Evolutionary conservation across 495 filamentous ascomycete genomes (phyloP).

Genomic region (Ramalina intermedia): DNA sequence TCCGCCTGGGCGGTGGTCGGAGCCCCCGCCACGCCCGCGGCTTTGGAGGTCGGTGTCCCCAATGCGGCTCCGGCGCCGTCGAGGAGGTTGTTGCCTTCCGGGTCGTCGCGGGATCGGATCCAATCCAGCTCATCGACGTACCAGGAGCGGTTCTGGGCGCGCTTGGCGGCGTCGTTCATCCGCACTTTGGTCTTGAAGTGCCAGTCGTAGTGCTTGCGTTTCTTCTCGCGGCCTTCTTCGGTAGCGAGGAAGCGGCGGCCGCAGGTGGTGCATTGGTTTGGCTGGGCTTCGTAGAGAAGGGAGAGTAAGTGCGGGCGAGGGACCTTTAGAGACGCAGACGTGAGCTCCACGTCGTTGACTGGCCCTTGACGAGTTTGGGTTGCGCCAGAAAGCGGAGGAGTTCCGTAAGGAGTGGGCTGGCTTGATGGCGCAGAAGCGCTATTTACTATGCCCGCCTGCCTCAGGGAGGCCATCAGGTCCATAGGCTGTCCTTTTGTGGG

Average conservation of each 20-base stretch:
- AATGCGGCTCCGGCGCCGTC: slow-evolving; percentile 25
- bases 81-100: slow-evolving; percentile 36
- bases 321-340: slow-evolving; percentile 60
- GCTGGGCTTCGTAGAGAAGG: slow-evolving; percentile 59
- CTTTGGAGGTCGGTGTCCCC: slow-evolving; percentile 13
- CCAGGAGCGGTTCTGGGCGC: slow-evolving; percentile 81
- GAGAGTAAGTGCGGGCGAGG: slow-evolving; percentile 59
- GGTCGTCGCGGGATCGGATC: slow-evolving; percentile 66
- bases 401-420: slow-evolving; percentile 13
- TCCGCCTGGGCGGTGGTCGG: slow-evolving; percentile 33
- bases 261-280: slow-evolving; percentile 80
- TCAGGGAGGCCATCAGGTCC: slow-evolving; percentile 30
- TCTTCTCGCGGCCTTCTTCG: slow-evolving; percentile 65
- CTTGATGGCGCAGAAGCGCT: slow-evolving; percentile 16
- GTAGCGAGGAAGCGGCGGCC: slow-evolving; percentile 70
- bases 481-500: slow-evolving; percentile 26
- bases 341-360: slow-evolving; percentile 49
- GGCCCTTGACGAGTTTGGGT: slow-evolving; percentile 4
- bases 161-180: slow-evolving; percentile 63
- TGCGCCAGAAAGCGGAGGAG: slow-evolving; percentile 14
- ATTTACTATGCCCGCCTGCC: slow-evolving; percentile 34
- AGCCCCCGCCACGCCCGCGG: slow-evolving; percentile 22
- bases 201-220: slow-evolving; percentile 93
- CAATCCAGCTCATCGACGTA: slow-evolving; percentile 90
- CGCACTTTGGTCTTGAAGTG: slow-evolving; percentile 90